Evolutionary conservation across 1,139 yeast genomes (phyloP), one percentile per base, ranked within the genome.

Genomic region (Meyerozyma athensensis): DNA sequence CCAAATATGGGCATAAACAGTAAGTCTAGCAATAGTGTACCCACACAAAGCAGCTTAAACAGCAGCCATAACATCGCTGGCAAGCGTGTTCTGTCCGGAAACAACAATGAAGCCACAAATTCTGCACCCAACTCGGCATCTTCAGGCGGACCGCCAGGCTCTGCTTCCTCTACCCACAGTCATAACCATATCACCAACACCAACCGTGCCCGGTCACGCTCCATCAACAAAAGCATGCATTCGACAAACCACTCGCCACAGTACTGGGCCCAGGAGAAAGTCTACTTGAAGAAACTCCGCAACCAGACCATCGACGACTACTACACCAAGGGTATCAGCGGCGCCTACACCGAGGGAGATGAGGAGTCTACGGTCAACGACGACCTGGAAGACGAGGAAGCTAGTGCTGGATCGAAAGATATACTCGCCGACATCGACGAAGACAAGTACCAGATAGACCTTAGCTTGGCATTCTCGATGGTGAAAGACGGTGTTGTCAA

Each of bases 301-400:
- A 80, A 81, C 47, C 84, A 78, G 48, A 61, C 71, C 35, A 74
- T 67, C 9, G 87, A 85, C 53, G 95, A 84, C 47, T 82, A 80
- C 52, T 79, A 79, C 50, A 79, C 84, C 5, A 77, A 77, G 47
- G 83, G 82, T 2, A 76, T 79, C 23, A 55, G 67, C 9, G 73
- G 68, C 1, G 71, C 68, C 5, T 60, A 55, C 37, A 53, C 54
- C 14, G 66, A 59, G 14, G 65, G 59, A 8, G 59, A 52, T 26
- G 60, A 56, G 3, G 56, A 53, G 18, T 64, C 54, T 32, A 52
- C 53, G 50, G 52, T 10, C 58, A 55, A 53, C 17, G 61, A 54
- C 19, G 53, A 47, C 23, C 53, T 47, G 8, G 54, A 48, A 21
- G 58, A 52, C 8, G 53, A 49, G 5, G 65, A 56, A 19, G 50